Conservation (phyloP, 345 rosid species). For the Eucalyptus paniculata region DNA sequence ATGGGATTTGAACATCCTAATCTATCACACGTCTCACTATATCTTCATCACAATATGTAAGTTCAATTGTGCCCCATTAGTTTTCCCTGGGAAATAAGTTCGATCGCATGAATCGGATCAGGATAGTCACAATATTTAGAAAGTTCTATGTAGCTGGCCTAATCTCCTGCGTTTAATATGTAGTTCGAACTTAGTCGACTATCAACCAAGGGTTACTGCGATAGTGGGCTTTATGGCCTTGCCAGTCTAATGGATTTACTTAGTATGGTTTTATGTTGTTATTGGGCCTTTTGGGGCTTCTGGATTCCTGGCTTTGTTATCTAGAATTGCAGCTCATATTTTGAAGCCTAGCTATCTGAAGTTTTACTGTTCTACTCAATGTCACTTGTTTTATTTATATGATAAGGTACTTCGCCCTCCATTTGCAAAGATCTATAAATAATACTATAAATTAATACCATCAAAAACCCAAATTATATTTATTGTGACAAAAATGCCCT, state of each 20-base stretch:
- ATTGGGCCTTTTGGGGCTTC: not conserved
- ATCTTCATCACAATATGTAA: not conserved
- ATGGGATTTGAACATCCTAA: not conserved
- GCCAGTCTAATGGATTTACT: not conserved
- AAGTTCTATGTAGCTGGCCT: not conserved
- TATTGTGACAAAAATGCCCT: no score
- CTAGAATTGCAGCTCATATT: not conserved
- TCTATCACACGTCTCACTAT: not conserved
- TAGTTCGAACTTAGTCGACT: not conserved
- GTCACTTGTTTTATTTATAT: not conserved
- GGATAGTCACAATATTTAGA: not conserved
- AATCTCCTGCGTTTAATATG: not conserved
- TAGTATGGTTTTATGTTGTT: not conserved
- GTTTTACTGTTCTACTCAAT: not conserved
- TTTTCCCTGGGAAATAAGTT: not conserved
- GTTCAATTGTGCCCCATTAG: not conserved
- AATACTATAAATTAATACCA: no score
- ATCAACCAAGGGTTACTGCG: not conserved
- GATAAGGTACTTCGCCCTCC: not conserved
- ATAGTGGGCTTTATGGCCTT: not conserved
- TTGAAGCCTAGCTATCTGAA: not conserved
- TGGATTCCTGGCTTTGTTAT: not conserved
- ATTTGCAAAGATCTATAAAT: not conserved
- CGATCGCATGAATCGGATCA: not conserved
- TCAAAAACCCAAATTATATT: no score